Conservation (phyloP, 2,329 filamentous ascomycete species). For the Calonectria pauciramosa region DNA sequence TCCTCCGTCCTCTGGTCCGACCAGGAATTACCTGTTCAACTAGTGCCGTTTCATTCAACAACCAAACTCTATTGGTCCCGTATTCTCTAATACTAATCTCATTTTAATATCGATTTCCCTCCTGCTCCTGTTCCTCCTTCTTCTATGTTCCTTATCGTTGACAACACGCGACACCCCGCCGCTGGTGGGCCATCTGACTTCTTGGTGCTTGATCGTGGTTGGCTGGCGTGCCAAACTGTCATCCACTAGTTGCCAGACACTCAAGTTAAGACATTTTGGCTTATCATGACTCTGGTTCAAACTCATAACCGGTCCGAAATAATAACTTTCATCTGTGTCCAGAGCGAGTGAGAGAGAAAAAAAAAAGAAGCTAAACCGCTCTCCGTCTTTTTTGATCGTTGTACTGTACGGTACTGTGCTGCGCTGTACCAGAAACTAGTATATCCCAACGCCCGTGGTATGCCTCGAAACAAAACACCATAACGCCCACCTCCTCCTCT, state of each 20-base stretch:
- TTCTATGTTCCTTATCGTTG: neutral
- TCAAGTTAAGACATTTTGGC: constrained; percentile 1
- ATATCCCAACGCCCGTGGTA: constrained; percentile 33
- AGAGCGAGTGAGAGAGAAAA: neutral
- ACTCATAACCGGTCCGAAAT: constrained; percentile 9
- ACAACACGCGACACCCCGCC: constrained; percentile 2
- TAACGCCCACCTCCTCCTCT: constrained; percentile 21
- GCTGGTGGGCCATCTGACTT: constrained; percentile 24
- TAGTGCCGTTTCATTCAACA: constrained; percentile 1
- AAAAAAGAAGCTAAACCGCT: constrained; percentile 13
- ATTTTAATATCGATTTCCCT: neutral
- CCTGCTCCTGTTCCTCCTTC: neutral
- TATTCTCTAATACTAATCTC: neutral
- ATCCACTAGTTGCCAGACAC: constrained; percentile 5
- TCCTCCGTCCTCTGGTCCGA: neutral
- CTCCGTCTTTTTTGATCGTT: constrained; percentile 22
- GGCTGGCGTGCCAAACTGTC: neutral
- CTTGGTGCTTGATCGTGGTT: neutral
- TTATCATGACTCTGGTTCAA: neutral
- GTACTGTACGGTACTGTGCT: constrained; percentile 22
- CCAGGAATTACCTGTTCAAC: constrained; percentile 8
- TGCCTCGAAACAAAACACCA: constrained; percentile 33
- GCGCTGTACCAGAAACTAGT: constrained; percentile 25
- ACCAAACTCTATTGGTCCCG: neutral
- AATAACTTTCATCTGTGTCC: neutral